Percentiles rank a stretch among this genome's conserved stretches.
Evolutionary conservation across 352 stramenopile species (phyloP).

Genomic region (Phytophthora podocarpi): DNA sequence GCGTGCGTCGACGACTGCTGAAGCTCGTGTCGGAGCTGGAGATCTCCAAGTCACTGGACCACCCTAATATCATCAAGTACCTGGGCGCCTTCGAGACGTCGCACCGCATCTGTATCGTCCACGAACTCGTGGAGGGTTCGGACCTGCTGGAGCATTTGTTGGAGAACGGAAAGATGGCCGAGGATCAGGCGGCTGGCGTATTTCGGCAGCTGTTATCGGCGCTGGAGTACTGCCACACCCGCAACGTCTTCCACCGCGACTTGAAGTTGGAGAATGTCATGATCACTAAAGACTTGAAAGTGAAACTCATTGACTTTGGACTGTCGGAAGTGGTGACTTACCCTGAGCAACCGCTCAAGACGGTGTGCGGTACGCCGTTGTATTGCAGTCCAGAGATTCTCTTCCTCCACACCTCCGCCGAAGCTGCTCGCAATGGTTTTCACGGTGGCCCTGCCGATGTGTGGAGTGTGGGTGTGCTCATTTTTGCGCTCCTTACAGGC

Average conservation of each 20-base stretch:
- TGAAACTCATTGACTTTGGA: slow-evolving; percentile 97
- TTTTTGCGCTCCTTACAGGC: slow-evolving; percentile 84
- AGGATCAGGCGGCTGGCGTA: slow-evolving; percentile 56
- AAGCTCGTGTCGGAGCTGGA: slow-evolving; percentile 88
- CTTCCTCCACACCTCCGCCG: slow-evolving; percentile 49
- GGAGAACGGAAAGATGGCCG: slow-evolving; percentile 71
- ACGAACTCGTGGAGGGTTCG: slow-evolving; percentile 76
- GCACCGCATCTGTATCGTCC: slow-evolving; percentile 79
- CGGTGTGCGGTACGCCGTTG: slow-evolving; percentile 80
- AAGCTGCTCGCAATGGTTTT: slow-evolving; percentile 48
- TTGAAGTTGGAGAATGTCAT: slow-evolving; percentile 97
- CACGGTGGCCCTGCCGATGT: slow-evolving; percentile 69
- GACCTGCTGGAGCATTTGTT: slow-evolving; percentile 81
- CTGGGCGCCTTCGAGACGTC: slow-evolving; percentile 78
- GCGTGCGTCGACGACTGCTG: slow-evolving; percentile 67
- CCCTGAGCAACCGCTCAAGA: slow-evolving; percentile 67
- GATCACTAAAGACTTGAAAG: slow-evolving; percentile 88
- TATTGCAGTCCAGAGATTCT: slow-evolving; percentile 86
- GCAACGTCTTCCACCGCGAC: slow-evolving; percentile 94
- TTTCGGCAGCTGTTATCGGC: slow-evolving; percentile 91
- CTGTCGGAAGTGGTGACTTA: slow-evolving; percentile 87
- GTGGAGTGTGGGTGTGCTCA: slow-evolving; percentile 79
- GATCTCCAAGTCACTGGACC: slow-evolving; percentile 69
- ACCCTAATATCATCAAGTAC: slow-evolving; percentile 84
- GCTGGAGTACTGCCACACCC: slow-evolving; percentile 91